Percentiles rank a stretch among this genome's conserved stretches.
These are phyloP conservation scores for Trametes polyzona DNA, from an alignment of 1,284 basidiomycete genomes.

Conservation along the genomic window DNA sequence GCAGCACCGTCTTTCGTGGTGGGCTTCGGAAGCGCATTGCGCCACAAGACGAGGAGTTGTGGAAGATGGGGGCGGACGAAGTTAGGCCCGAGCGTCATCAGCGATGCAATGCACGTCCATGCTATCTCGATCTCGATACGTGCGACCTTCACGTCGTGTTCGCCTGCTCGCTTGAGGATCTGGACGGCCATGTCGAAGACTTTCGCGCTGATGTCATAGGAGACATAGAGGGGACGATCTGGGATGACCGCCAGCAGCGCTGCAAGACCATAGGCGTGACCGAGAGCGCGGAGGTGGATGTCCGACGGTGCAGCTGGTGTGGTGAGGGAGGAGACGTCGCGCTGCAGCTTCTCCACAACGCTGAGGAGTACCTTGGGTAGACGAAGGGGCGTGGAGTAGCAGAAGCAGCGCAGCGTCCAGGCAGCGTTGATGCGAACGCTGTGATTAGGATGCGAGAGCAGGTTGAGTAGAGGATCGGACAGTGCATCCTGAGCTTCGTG, in stretches of 20 bases:
- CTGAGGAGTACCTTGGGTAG: constrained; percentile 79
- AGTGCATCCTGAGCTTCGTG: constrained; percentile 68
- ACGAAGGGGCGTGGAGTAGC: constrained; percentile 84
- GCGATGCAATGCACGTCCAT: constrained; percentile 89
- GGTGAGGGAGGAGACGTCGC: constrained; percentile 74
- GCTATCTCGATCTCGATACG: constrained; percentile 91
- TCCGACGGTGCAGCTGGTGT: constrained; percentile 78
- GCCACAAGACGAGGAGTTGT: constrained; percentile 93
- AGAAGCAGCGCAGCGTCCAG: constrained; percentile 90
- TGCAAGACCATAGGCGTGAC: constrained; percentile 89
- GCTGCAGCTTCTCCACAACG: constrained; percentile 80
- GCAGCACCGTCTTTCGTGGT: constrained; percentile 83
- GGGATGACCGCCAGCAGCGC: constrained; percentile 88
- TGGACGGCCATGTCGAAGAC: constrained; percentile 91
- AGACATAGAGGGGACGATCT: constrained; percentile 89
- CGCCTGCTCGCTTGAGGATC: constrained; percentile 88
- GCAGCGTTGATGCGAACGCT: constrained; percentile 85
- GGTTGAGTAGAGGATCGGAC: constrained; percentile 82
- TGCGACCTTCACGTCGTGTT: constrained; percentile 86
- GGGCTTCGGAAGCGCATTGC: constrained; percentile 95
- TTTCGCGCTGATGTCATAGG: constrained; percentile 91
- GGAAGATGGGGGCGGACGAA: constrained; percentile 93
- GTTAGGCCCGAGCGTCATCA: constrained; percentile 93
- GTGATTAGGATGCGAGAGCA: constrained; percentile 88
- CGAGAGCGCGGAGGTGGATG: constrained; percentile 73